These are phyloP conservation scores for Rhizodiscina lignyota DNA, from an alignment of 495 filamentous ascomycete species.

Conservation along the genomic window DNA sequence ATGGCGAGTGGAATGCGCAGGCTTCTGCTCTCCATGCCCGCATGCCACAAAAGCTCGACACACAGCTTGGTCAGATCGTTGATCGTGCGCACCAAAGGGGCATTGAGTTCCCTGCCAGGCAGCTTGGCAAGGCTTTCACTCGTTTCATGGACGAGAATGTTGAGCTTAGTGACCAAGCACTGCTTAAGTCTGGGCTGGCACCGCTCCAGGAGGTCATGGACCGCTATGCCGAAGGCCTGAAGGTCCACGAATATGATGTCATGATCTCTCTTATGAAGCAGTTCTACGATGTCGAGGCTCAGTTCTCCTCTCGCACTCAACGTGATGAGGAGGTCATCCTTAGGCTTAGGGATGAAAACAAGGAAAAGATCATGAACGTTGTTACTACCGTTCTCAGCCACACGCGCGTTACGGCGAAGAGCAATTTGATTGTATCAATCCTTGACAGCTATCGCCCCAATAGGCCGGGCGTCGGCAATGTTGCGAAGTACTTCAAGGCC, in stretches of 20 bases:
- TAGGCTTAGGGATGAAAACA: constrained; percentile 87
- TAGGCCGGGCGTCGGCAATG: constrained; percentile 73
- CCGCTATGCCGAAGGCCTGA: constrained; percentile 73
- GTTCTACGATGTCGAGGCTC: constrained; percentile 67
- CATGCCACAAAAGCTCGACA: constrained; percentile 86
- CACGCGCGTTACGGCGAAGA: constrained; percentile 81
- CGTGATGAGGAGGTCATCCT: constrained; percentile 93
- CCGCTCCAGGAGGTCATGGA: constrained; percentile 70
- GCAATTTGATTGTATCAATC: constrained; percentile 82
- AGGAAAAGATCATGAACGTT: constrained; percentile 70
- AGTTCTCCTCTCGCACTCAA: constrained; percentile 68
- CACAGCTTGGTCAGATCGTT: constrained; percentile 62
- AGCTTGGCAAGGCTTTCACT: constrained; percentile 61
- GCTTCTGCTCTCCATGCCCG: constrained; percentile 87
- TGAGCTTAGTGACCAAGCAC: constrained; percentile 43
- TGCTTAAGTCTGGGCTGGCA: constrained; percentile 56
- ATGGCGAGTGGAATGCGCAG: constrained; percentile 90
- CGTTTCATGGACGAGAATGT: constrained; percentile 87
- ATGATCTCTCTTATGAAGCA: constrained; percentile 61
- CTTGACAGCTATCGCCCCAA: constrained; percentile 90
- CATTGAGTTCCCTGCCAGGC: constrained; percentile 83
- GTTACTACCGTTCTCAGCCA: constrained; percentile 85
- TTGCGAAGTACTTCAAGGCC: constrained; percentile 74
- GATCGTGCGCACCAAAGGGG: constrained; percentile 62
- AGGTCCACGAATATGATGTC: constrained; percentile 73